These are phyloP conservation scores for Huiozyma sinensis DNA, from an alignment of 805 yeast species.

Conservation along the genomic window DNA sequence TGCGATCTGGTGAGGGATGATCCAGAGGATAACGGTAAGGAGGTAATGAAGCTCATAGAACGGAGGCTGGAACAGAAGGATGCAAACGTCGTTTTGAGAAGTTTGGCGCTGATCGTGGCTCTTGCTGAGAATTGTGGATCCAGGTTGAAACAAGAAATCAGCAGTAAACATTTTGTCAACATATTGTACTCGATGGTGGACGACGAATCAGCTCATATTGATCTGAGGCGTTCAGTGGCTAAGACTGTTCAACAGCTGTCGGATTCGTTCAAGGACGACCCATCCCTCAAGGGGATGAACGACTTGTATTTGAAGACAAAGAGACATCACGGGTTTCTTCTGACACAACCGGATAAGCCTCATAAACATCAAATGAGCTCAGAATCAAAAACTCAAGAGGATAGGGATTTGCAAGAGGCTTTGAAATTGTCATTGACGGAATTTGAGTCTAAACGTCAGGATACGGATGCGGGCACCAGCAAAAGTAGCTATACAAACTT, in stretches of 20 bases:
- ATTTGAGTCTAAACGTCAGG: conserved; percentile 29
- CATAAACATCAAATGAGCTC: conserved; percentile 39
- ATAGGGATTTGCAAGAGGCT: conserved; percentile 69
- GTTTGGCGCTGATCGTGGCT: conserved; percentile 45
- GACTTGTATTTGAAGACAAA: conserved; percentile 46
- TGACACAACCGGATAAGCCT: conserved; percentile 43
- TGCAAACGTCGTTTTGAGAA: conserved; percentile 56
- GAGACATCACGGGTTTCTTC: conserved; percentile 30
- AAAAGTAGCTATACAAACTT: conserved; percentile 11
- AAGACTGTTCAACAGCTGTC: conserved; percentile 61
- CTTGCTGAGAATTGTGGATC: conserved; percentile 74
- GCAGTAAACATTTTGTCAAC: conserved; percentile 44
- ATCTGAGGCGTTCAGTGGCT: conserved; percentile 54
- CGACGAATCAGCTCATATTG: conserved; percentile 48
- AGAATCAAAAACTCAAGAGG: conserved; percentile 48
- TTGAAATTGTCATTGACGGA: conserved; percentile 65
- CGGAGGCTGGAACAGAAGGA: conserved; percentile 40
- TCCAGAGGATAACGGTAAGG: conserved; percentile 44
- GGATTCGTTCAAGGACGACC: conserved; percentile 57
- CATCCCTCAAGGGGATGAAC: conserved; percentile 59
- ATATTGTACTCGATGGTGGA: conserved; percentile 39
- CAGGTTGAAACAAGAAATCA: conserved; percentile 50
- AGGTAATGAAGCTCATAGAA: conserved; percentile 33
- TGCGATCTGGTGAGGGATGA: conserved; percentile 55
- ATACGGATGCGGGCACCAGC: background rate